These are phyloP conservation scores for Neoarthrinium moseri DNA, from an alignment of 2,329 filamentous ascomycete species.

Conservation along the genomic window DNA sequence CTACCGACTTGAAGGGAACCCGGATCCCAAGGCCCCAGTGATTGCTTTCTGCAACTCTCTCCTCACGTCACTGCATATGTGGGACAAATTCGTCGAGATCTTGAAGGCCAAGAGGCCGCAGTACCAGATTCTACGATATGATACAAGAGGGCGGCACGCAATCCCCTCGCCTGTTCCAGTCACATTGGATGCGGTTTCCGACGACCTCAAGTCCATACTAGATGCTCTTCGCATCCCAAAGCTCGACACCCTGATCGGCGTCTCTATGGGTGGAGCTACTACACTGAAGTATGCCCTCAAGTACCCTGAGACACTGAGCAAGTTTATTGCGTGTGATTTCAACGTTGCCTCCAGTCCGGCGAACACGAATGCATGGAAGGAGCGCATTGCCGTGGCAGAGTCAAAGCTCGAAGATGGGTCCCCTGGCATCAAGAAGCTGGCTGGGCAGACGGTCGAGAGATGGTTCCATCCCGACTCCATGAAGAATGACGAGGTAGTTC, in stretches of 20 bases:
- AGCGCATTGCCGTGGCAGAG: slow-evolving; percentile 69
- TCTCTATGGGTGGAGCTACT: slow-evolving; percentile 80
- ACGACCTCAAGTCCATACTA: slow-evolving; percentile 66
- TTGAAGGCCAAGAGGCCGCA: slow-evolving; percentile 59
- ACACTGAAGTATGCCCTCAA: slow-evolving; percentile 74
- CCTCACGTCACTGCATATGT: slow-evolving; percentile 75
- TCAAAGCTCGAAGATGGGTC: slow-evolving; percentile 44
- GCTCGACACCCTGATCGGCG: slow-evolving; percentile 69
- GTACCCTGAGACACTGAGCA: slow-evolving; percentile 75
- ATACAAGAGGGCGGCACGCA: slow-evolving; percentile 66
- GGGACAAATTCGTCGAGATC: slow-evolving; percentile 70
- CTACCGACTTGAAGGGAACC: slow-evolving; percentile 74
- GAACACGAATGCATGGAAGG: slow-evolving; percentile 78
- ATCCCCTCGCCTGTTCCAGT: slow-evolving; percentile 48
- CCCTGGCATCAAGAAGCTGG: slow-evolving; percentile 63
- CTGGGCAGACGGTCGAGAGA: slow-evolving; percentile 67
- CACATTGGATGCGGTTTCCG: slow-evolving; percentile 64
- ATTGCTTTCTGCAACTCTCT: slow-evolving; percentile 80
- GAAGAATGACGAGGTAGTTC: slow-evolving; percentile 45
- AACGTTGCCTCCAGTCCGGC: slow-evolving; percentile 69
- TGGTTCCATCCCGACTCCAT: slow-evolving; percentile 70
- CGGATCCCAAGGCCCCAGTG: slow-evolving; percentile 64
- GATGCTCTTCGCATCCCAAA: slow-evolving; percentile 66
- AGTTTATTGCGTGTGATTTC: slow-evolving; percentile 83
- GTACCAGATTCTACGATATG: slow-evolving; percentile 75